phyloP scores from a whole-genome alignment of 306 rosid species.

The Dalbergia cultrata region DNA sequence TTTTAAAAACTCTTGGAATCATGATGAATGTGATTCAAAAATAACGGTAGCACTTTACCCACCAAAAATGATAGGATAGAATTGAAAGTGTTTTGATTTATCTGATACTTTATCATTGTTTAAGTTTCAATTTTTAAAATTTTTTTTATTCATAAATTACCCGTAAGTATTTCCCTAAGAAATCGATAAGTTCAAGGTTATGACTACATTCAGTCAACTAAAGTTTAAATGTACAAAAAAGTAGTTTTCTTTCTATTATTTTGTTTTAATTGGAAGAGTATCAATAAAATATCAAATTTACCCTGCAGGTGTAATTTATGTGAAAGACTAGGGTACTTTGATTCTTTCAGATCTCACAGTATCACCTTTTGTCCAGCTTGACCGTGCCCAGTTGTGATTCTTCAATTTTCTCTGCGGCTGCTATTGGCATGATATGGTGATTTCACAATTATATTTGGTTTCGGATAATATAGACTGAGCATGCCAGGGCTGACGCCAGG shows the following conservation, averaged over 20 bases:
- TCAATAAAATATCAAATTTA: neutral
- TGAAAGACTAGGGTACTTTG: slow-evolving; percentile 12
- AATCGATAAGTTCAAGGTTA: too few relatives aligned
- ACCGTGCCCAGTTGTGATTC: slow-evolving; percentile 29
- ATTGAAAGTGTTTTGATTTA: neutral
- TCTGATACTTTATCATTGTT: too few relatives aligned
- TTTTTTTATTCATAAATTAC: too few relatives aligned
- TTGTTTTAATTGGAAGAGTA: neutral
- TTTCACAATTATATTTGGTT: slow-evolving; percentile 30
- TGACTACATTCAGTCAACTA: too few relatives aligned
- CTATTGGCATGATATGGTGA: neutral
- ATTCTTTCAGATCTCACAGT: neutral
- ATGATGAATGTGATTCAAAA: slow-evolving; percentile 41
- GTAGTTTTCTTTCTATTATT: neutral
- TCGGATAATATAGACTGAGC: slow-evolving; percentile 24
- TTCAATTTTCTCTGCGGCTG: neutral
- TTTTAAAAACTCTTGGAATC: slow-evolving; percentile 26
- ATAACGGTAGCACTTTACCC: slow-evolving; percentile 49
- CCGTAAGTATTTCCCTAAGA: too few relatives aligned
- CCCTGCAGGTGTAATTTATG: neutral
- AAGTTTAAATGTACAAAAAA: neutral
- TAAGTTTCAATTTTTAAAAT: too few relatives aligned
- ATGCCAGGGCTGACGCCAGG: slow-evolving; percentile 29
- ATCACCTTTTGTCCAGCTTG: slow-evolving; percentile 17
- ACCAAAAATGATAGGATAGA: slow-evolving; percentile 28